Evolutionary conservation across 257 asterid genomes (phyloP).

Genomic region (Ocimum tenuiflorum): DNA sequence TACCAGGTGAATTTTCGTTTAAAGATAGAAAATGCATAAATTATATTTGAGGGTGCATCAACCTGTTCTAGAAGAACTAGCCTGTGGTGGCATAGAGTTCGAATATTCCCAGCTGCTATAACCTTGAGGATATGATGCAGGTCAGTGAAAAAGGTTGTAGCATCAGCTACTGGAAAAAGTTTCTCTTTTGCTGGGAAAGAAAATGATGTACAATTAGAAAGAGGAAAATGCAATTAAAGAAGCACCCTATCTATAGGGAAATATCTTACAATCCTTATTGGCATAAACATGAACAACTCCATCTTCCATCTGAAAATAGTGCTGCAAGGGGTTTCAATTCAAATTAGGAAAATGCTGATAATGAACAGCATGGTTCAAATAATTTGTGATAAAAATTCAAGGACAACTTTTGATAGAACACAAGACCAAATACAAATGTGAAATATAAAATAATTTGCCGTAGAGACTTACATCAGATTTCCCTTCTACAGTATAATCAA

Average conservation of each 20-base stretch:
- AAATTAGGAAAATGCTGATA: conserved; percentile 13
- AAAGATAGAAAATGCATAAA: conserved; percentile 2
- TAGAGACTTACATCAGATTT: conserved; percentile 67
- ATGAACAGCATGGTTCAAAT: not conserved
- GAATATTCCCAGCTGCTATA: conserved; percentile 86
- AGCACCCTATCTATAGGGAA: not conserved
- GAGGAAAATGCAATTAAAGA: conserved; percentile 2
- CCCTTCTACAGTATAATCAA: conserved; percentile 54
- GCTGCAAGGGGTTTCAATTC: conserved; percentile 49
- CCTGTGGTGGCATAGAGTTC: conserved; percentile 90
- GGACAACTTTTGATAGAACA: not conserved
- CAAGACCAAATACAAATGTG: conserved; percentile 17
- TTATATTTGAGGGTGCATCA: conserved; percentile 11
- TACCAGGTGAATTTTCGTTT: not conserved
- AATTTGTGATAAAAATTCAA: not conserved
- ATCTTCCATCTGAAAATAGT: conserved; percentile 91
- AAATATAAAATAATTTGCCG: not conserved
- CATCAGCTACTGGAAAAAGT: conserved; percentile 87
- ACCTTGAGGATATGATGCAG: conserved; percentile 92
- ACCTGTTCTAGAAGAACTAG: conserved; percentile 94
- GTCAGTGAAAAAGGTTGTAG: conserved; percentile 90
- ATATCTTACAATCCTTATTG: conserved; percentile 61
- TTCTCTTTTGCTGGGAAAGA: conserved; percentile 61
- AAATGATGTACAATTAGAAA: conserved; percentile 17
- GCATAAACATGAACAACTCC: conserved; percentile 93